Base-by-base conservation (phyloP, 2,329 filamentous ascomycete genomes). In the Coniosporium tulheliwenetii region DNA sequence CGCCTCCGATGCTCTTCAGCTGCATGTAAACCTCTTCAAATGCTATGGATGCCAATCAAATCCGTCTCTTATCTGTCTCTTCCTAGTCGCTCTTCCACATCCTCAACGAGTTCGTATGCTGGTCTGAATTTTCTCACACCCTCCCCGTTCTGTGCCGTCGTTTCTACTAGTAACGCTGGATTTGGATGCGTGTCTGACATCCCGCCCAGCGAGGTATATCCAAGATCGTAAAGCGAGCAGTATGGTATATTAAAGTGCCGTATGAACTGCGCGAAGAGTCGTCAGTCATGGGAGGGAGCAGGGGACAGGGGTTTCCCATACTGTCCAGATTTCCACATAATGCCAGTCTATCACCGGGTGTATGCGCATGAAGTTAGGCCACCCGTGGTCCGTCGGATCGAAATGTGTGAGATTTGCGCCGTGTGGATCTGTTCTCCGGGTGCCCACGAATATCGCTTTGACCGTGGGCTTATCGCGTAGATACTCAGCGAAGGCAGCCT, bases 301-400 rank as follows among this genome's bases (percentile, higher is more conserved):
- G 37, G 9, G 5, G 4, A 15, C 16, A 31, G 12, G 2, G 0
- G 5, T 16, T 13, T 10, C 12, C 70, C 84, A 68, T 55, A 93
- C 86, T 13, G 79, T 76, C 91, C 91, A 96, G 41, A 96, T 89
- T 59, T 96, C 89, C 9, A 77, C 75, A 60, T 95, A 94, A 58
- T 91, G 85, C 91, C 91, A 98, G 61, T 98, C 91, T 54, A 98
- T 87, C 8, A 98, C 83, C 0, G 91, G 89, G 60, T 98, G 86
- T 44, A 96, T 71, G 43, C 91, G 76, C 79, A 96, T 87, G 54
- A 96, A 94, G 36, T 70, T 65, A 31, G 91, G 91, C 91, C 91
- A 98, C 2, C 81, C 86, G 31, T 73, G 67, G 60, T 96, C 91
- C 4, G 91, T 98, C 39, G 71, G 73, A 56, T 93, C 84, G 56